Conservation (phyloP, 805 yeast genomes). For the Candida dajiaensis region DNA sequence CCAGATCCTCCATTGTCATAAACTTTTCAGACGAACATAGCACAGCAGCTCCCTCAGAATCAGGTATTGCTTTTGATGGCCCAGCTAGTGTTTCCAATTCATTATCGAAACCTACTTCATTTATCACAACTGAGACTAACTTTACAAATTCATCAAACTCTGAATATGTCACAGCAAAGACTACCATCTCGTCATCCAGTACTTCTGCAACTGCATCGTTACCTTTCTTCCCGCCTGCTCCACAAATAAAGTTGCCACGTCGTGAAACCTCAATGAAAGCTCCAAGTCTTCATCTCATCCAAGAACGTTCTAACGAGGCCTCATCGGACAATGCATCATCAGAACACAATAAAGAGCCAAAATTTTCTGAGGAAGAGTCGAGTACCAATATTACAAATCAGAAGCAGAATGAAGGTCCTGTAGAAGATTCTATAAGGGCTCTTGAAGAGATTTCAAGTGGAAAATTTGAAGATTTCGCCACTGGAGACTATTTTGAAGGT, state of each 20-base stretch:
- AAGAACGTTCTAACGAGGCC: not conserved
- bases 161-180: not conserved
- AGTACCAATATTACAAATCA: not conserved
- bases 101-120: not conserved
- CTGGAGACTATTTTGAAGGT: not conserved
- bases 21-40: not conserved
- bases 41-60: not conserved
- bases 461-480: not conserved
- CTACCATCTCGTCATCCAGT: not conserved
- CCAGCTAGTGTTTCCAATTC: not conserved
- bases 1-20: not conserved
- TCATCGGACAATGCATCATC: not conserved
- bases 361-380: not conserved
- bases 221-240: not conserved
- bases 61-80: not conserved
- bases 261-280: not conserved
- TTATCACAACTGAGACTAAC: not conserved
- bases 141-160: not conserved
- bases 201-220: not conserved
- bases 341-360: not conserved
- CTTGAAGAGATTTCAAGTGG: not conserved
- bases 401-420: not conserved
- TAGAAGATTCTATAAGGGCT: not conserved
- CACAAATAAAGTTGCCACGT: not conserved
- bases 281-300: not conserved